These are phyloP conservation scores for Lodderomyces theae DNA, from an alignment of 1,139 yeast genomes.

Conservation along the genomic window DNA sequence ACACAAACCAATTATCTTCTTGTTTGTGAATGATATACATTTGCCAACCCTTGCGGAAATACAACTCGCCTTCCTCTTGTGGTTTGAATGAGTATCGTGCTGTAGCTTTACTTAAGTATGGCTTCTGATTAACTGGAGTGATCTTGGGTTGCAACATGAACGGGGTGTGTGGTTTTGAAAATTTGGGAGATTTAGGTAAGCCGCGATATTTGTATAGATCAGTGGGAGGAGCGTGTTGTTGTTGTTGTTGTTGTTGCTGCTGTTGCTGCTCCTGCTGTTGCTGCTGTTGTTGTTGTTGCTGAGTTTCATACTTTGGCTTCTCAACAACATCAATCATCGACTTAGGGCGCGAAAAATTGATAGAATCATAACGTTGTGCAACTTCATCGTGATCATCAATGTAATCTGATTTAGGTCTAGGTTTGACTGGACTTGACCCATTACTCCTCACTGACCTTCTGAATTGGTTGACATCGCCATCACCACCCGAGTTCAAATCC, in stretches of 20 bases:
- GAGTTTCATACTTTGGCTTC: neutral
- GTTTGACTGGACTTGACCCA: conserved; percentile 2
- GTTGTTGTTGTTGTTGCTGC: conserved; percentile 1
- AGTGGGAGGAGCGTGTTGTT: neutral
- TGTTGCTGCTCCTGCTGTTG: too few relatives aligned
- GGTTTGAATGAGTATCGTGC: conserved; percentile 76
- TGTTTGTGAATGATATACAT: conserved; percentile 69
- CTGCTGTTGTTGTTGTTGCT: conserved; percentile 1
- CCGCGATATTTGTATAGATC: neutral
- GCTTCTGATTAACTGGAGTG: conserved; percentile 44
- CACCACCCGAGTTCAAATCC: conserved; percentile 63
- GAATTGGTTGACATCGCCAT: conserved; percentile 51
- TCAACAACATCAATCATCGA: conserved; percentile 30
- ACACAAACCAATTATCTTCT: conserved; percentile 90
- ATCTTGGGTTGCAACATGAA: conserved; percentile 15
- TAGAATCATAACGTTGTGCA: conserved; percentile 40
- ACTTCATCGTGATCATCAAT: conserved; percentile 38
- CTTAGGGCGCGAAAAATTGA: conserved; percentile 33
- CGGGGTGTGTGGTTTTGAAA: neutral
- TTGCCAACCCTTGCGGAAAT: conserved; percentile 73
- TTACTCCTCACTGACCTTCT: conserved; percentile 30
- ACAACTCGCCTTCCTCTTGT: conserved; percentile 74
- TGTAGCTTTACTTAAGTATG: conserved; percentile 56
- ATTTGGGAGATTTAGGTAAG: neutral
- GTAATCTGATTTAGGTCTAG: conserved; percentile 24